Base-by-base conservation (phyloP, 1,284 basidiomycete genomes). In the Fomitopsis pinicola region DNA sequence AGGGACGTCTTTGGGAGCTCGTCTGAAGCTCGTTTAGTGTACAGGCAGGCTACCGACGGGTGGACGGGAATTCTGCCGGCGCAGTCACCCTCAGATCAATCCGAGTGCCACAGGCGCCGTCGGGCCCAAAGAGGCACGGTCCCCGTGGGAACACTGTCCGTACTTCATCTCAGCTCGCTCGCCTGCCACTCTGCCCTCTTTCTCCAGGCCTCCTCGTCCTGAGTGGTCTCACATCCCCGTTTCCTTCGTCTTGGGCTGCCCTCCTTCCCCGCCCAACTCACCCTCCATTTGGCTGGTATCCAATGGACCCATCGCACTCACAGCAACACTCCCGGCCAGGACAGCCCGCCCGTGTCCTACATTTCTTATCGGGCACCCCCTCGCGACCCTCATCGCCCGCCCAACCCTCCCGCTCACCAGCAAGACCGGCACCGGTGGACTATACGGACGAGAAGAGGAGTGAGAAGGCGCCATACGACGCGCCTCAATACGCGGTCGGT, bases 271-370 rank as follows among this genome's bases (percentile, higher is more conserved):
- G 55, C 50, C 58, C 58, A 48, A 40, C 22, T 60, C 57, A 48
- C 61, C 12, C 54, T 26, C 50, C 48, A 58, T 53, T 66, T 71
- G 70, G 73, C 75, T 67, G 73, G 73, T 67, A 67, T 72, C 73
- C 68, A 68, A 69, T 71, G 72, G 68, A 72, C 66, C 61, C 62
- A 59, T 61, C 69, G 36, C 64, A 60, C 44, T 60, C n/a, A n/a
- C 50, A 56, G 56, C 63, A 64, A 65, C 48, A 54, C 52, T 19
- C 62, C 57, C 67, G 67, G 60, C 64, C 63, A 64, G 68, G 68
- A 67, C 67, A 70, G 62, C 64, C 70, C 57, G 64, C 62, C 4
- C 61, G 64, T 57, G 46, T 59, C 42, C 42, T 61, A 46, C 54
- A 59, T 45, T 50, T 63, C 54, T 57, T 55, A 44, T 60, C 56